Evolutionary conservation across 2,329 filamentous ascomycete genomes (phyloP).

Genomic region (Diaporthe velutina): DNA sequence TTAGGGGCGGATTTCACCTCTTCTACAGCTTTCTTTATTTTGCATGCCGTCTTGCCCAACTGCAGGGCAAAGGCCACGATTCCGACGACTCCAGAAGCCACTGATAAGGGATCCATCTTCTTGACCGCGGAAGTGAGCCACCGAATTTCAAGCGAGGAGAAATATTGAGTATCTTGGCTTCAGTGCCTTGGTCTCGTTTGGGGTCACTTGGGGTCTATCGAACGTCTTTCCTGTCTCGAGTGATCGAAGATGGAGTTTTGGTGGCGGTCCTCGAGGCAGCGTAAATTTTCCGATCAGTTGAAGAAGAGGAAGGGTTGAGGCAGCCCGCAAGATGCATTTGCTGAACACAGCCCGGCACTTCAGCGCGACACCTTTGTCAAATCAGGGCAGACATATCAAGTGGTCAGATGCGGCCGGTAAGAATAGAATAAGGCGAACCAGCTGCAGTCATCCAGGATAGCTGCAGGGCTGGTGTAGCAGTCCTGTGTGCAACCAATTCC

Average conservation of each 20-base stretch:
- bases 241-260: too few species aligned
- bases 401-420: background rate
- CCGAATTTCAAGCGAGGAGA: background rate
- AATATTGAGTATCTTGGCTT: background rate
- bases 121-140: background rate
- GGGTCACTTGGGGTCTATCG: background rate
- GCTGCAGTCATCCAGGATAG: background rate
- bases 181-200: too few species aligned
- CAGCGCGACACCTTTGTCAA: background rate
- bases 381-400: background rate
- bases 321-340: too few species aligned
- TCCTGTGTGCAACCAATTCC: background rate
- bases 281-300: too few species aligned
- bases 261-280: too few species aligned
- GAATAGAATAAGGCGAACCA: background rate
- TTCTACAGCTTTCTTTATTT: background rate
- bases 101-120: background rate
- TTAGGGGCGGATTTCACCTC: background rate
- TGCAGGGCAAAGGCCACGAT: slow-evolving; percentile 1
- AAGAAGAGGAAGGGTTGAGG: too few species aligned
- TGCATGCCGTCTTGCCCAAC: background rate
- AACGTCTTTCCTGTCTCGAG: background rate
- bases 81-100: background rate
- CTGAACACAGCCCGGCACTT: too few species aligned
- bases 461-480: background rate